Base-by-base conservation (phyloP, 106 monocot species). In the Xerophyta viscosa region DNA sequence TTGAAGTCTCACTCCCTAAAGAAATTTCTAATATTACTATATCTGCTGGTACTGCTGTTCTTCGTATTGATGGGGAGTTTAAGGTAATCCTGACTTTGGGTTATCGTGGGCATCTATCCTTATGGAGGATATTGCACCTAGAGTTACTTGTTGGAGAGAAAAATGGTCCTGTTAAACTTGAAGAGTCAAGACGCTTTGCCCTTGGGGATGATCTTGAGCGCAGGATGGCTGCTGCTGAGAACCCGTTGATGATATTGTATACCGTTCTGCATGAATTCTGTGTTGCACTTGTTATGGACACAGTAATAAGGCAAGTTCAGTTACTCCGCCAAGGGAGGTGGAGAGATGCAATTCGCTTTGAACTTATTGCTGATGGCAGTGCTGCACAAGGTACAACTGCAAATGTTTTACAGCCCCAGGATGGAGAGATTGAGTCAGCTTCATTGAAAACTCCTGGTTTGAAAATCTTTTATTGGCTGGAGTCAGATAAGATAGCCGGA, bases 191-290 rank as follows among this genome's bases (percentile, higher is more conserved):
- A 46, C 65, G 81, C 54, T 85, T 78, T 74, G 76, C 78, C 47
- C 85, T 96, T 67, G 85, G 96, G 37, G 96, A 96, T 79, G 96
- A 96, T 63, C 46, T 96, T 46, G 96, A 96, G 53, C 84, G 96
- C 24, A 71, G 96, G 41, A 96, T 96, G 96, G 77, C 96, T 62
- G 78, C 66, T 41, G 64, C 81, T 20, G 96, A 96, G 13, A 84
- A 96, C 43, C 88, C 96, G 36, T 85, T 96, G 37, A 57, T 55
- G 43, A 69, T 85, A 65, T 61, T 89, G 19, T 96, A 89, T 41
- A 76, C 81, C 8, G 59, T 96, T 70, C 81, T 96, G 43, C 96
- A 96, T 78, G 88, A 96, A 57, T 49, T 96, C 0, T 88, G 82
- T 59, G 61, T 89, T 37, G 74, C 96, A 1, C 84, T 96, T 78